These are phyloP conservation scores for Irpex sp. DNA, from an alignment of 1,284 basidiomycete genomes.

Conservation along the genomic window DNA sequence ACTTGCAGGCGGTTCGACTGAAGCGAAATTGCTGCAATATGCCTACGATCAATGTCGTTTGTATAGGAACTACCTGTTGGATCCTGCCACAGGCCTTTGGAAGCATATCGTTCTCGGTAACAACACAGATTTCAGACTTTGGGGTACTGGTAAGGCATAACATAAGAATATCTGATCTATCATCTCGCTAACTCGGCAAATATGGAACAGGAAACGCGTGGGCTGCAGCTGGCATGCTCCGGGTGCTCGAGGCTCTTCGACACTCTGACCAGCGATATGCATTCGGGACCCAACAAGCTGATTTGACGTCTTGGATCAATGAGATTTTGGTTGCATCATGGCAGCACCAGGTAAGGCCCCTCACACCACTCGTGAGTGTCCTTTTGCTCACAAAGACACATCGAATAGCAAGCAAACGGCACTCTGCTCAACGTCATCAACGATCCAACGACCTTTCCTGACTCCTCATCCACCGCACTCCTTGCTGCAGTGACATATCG, in stretches of 20 bases:
- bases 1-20: constrained; percentile 33
- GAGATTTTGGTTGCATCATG: constrained; percentile 52
- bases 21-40: constrained; percentile 43
- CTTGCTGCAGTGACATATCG: constrained; percentile 46
- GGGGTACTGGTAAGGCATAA: constrained; percentile 41
- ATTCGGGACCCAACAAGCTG: constrained; percentile 37
- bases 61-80: constrained; percentile 50
- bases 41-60: constrained; percentile 65
- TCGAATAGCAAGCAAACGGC: constrained; percentile 29
- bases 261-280: constrained; percentile 35
- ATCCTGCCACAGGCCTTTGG: constrained; percentile 41
- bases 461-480: constrained; percentile 46
- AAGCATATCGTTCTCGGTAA: constrained; percentile 45
- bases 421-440: constrained; percentile 49
- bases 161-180: too few relatives aligned
- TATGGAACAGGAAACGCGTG: constrained; percentile 50
- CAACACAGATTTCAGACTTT: constrained; percentile 40
- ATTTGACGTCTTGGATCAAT: constrained; percentile 52
- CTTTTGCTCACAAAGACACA: neutral
- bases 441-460: constrained; percentile 39
- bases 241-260: constrained; percentile 52
- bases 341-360: constrained; percentile 35
- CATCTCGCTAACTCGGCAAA: neutral
- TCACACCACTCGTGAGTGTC: neutral
- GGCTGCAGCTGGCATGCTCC: constrained; percentile 63